Percentiles rank a stretch among this genome's conserved stretches.
These are phyloP conservation scores for Colletotrichum eremochloae DNA, from an alignment of 2,329 filamentous ascomycete species.

Conservation along the genomic window DNA sequence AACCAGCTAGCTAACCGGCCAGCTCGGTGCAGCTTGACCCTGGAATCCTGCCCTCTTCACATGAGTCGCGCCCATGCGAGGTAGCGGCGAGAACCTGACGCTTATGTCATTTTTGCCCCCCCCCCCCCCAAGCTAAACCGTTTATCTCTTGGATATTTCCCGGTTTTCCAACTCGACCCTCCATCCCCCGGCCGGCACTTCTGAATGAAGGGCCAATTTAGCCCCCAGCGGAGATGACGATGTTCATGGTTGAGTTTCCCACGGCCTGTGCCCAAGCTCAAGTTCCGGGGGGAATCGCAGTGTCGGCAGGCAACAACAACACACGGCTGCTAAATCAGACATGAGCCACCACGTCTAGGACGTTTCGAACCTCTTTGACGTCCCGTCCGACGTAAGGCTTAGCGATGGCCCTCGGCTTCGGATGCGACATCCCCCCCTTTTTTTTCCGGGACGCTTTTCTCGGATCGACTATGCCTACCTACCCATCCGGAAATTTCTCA, in stretches of 20 bases:
- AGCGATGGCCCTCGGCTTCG: not conserved
- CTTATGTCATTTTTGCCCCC: slow-evolving; percentile 35
- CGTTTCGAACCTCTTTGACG: slow-evolving; percentile 14
- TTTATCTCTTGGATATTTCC: slow-evolving; percentile 4
- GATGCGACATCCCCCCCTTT: not conserved
- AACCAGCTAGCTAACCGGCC: not conserved
- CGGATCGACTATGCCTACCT: not conserved
- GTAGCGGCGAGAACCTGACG: slow-evolving; percentile 12
- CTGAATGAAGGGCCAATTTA: not conserved
- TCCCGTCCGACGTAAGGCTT: not conserved
- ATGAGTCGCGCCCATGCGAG: slow-evolving; percentile 33
- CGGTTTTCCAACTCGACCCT: not conserved
- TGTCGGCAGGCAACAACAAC: not conserved
- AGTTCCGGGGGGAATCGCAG: not conserved
- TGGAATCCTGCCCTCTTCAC: slow-evolving; percentile 11
- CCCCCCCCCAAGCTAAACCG: slow-evolving; percentile 17
- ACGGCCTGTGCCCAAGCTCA: not conserved
- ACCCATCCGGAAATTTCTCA: not conserved
- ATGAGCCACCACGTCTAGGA: not conserved
- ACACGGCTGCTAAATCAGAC: not conserved
- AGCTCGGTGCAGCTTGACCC: slow-evolving; percentile 9
- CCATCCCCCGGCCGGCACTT: slow-evolving; percentile 6
- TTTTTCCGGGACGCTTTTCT: not conserved
- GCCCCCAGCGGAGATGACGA: slow-evolving; percentile 10
- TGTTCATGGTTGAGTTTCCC: slow-evolving; percentile 7